Percentiles rank a stretch among this genome's conserved stretches.
Conservation (phyloP, 2,329 filamentous ascomycete genomes). For the Colletotrichum higginsianum region DNA sequence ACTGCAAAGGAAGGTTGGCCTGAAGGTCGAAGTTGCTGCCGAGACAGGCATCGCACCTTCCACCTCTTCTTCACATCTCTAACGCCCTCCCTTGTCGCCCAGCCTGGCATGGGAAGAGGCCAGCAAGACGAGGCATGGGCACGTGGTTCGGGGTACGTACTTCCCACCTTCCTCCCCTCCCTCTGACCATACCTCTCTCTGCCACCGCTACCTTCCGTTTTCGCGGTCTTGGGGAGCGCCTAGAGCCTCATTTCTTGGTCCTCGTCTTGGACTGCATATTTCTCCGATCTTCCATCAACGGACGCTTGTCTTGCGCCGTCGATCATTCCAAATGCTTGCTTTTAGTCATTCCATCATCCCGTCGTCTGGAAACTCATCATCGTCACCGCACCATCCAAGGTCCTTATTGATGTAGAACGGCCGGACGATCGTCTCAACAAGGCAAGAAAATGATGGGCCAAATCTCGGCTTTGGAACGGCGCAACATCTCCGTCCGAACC, state of each 20-base stretch:
- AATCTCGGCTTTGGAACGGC: constrained; percentile 13
- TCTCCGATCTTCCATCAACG: constrained; percentile 8
- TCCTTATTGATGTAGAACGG: constrained; percentile 1
- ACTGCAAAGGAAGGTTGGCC: constrained; percentile 3
- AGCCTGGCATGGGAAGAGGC: not conserved
- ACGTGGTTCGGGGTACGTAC: constrained; percentile 6
- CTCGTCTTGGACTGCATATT: constrained; percentile 26
- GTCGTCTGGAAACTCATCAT: constrained; percentile 14
- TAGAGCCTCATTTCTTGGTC: constrained; percentile 39
- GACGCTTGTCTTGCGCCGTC: constrained; percentile 4
- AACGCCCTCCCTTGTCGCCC: not conserved
- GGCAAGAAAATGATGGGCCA: constrained; percentile 10
- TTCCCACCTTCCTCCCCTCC: not conserved
- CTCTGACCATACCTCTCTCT: too few species aligned
- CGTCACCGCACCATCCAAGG: constrained; percentile 1
- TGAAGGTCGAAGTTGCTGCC: not conserved
- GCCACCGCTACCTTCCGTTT: not conserved
- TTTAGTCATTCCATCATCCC: constrained; percentile 9
- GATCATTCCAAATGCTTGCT: constrained; percentile 33
- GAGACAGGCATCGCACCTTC: constrained; percentile 30
- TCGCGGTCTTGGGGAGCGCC: constrained; percentile 21
- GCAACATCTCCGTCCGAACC: constrained; percentile 36
- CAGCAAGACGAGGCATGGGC: not conserved
- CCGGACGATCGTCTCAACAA: constrained; percentile 9
- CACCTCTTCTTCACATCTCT: constrained; percentile 11